phyloP scores from a whole-genome alignment of 2,329 filamentous ascomycete genomes.

The Coleophoma cylindrospora region DNA sequence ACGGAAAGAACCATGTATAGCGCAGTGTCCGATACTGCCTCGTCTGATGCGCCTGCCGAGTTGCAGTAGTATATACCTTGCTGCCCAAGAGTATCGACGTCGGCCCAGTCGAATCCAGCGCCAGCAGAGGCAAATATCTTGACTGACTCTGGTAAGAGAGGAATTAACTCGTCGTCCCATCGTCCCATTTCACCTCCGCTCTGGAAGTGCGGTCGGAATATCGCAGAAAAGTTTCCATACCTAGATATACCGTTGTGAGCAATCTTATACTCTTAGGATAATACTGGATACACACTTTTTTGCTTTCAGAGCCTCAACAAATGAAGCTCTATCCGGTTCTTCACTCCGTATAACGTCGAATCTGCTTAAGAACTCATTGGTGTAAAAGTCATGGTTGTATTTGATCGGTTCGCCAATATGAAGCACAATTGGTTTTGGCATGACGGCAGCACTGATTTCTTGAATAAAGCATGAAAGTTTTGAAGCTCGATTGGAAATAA shows the following conservation, averaged over 20 bases:
- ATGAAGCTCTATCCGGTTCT: constrained; percentile 41
- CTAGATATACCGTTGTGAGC: constrained; percentile 25
- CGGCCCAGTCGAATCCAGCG: constrained; percentile 55
- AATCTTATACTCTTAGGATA: background rate
- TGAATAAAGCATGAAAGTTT: background rate
- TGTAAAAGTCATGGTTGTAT: constrained; percentile 6
- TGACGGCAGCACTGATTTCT: background rate
- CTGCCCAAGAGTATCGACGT: constrained; percentile 51
- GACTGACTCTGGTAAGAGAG: constrained; percentile 41
- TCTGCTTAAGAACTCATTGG: background rate
- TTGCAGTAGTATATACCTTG: constrained; percentile 64
- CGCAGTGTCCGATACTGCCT: constrained; percentile 65
- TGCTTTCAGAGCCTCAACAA: constrained; percentile 40
- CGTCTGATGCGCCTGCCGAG: constrained; percentile 58
- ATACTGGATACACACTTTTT: constrained; percentile 6
- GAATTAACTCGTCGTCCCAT: constrained; percentile 51
- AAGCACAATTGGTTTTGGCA: constrained; percentile 3
- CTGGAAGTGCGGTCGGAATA: constrained; percentile 53
- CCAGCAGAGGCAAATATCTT: constrained; percentile 53
- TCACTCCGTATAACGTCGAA: constrained; percentile 39
- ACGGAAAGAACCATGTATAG: constrained; percentile 61
- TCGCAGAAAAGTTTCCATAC: constrained; percentile 45
- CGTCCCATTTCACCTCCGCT: constrained; percentile 57
- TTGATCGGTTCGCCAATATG: constrained; percentile 9
- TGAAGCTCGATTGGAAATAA: background rate